Evolutionary conservation across 305 asterid genomes (phyloP), one percentile per base, ranked within the genome.

Genomic region (Rubia occidens): DNA sequence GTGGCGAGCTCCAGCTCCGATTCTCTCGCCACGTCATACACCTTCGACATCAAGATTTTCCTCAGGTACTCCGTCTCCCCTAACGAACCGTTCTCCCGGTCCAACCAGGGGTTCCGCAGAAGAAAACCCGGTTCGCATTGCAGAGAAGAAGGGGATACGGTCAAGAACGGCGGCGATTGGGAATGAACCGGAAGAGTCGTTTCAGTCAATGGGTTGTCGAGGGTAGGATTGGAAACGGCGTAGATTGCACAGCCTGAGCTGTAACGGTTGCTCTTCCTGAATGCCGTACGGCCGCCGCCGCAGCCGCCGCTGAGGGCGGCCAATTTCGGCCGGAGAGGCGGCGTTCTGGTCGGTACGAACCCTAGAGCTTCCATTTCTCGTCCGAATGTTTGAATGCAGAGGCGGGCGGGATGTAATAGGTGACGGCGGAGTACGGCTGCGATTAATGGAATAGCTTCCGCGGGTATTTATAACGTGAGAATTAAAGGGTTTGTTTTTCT

Each of bases 11-110:
- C 89, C 83, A 91, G 82, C 8, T 96, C 95, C 42, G 98, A 77
- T 74, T 88, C 98, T 45, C 78, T 47, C 64, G 96, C 95, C 80
- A 89, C 90, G 66, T 91, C 98, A 69, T 89, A 91, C 80, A 91
- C 98, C 83, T 86, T 88, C 20, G 96, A 85, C 67, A 85, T 69
- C 80, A 91, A 79, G 37, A 91, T 89, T 70, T 84, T 86, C 18
- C 92, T 89, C 81, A 91, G 79, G 75, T 91, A 91, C 47, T 88
- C 95, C 84, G 88, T 86, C 3, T 85, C 88, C 35, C 49, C 68
- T 87, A 83, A 68, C 1, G 77, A 15, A 6, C 80, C 83, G 11
- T 63, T 10, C 17, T 64, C 82, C 54, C 18, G 61, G 44, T 64
- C 47, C 51, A 74, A 68, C 44, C 76, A 71, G 66, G 2, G 42